Conservation (phyloP, 495 filamentous ascomycete species). For the Jackrogersella multiformis region DNA sequence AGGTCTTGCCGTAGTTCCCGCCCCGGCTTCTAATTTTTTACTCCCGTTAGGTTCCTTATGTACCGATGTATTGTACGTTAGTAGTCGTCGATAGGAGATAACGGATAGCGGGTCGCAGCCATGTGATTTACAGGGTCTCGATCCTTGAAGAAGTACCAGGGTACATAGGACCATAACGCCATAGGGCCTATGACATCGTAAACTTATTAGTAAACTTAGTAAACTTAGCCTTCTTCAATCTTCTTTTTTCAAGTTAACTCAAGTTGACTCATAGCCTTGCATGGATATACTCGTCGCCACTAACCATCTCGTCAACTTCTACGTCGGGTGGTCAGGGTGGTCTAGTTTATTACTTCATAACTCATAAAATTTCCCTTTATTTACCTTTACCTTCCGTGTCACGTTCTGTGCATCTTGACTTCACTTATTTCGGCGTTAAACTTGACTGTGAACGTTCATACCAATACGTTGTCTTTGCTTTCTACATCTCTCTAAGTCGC, state of each 20-base stretch:
- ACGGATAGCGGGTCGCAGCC: constrained; percentile 4
- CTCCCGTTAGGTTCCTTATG: too few species aligned
- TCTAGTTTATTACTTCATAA: not conserved
- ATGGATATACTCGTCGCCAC: constrained; percentile 22
- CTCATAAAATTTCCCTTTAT: not conserved
- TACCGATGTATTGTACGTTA: too few species aligned
- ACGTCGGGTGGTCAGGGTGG: not conserved
- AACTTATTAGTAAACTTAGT: too few species aligned
- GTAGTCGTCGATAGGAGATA: not conserved
- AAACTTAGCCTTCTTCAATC: too few species aligned
- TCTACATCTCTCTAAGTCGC: constrained; percentile 53
- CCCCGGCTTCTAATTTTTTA: too few species aligned
- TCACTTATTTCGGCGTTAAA: too few species aligned
- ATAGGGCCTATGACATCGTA: constrained; percentile 6
- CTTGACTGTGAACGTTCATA: constrained; percentile 1
- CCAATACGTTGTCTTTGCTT: not conserved
- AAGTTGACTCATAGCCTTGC: constrained; percentile 37
- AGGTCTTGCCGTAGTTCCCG: not conserved
- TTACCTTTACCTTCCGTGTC: not conserved
- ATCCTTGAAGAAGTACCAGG: constrained; percentile 5
- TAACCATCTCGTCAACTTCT: constrained; percentile 8
- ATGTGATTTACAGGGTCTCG: constrained; percentile 18
- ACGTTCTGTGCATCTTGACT: too few species aligned
- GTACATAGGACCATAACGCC: too few species aligned
- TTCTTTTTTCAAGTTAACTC: not conserved